Evolutionary conservation across 768 basidiomycete species (phyloP).

Genomic region (Hygrocybe punicea): DNA sequence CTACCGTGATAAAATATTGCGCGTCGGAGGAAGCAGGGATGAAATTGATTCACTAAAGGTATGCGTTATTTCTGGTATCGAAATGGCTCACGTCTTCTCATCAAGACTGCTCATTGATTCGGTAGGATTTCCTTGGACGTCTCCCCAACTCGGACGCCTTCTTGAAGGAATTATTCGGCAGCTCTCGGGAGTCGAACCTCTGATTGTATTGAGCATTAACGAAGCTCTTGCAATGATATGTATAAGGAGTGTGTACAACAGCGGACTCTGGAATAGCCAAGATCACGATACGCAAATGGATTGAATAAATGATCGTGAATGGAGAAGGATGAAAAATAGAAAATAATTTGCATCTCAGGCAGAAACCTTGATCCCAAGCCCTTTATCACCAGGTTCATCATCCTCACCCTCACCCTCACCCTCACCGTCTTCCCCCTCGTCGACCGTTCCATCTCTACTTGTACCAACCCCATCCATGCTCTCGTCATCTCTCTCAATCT

Average conservation of each 20-base stretch:
- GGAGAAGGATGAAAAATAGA: background rate
- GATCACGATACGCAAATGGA: background rate
- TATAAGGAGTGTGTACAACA: too few species aligned
- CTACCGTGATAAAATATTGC: conserved; percentile 75
- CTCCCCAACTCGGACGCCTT: conserved; percentile 75
- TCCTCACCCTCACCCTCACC: conserved; percentile 21
- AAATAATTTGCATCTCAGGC: conserved; percentile 13
- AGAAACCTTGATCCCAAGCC: conserved; percentile 32
- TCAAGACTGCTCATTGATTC: background rate
- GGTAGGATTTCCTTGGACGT: conserved; percentile 73
- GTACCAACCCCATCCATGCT: conserved; percentile 39
- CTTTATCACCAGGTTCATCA: conserved; percentile 14
- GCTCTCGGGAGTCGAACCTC: conserved; percentile 33
- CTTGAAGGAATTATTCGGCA: conserved; percentile 59
- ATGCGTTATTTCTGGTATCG: conserved; percentile 5
- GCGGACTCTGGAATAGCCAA: too few species aligned
- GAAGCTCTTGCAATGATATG: too few species aligned
- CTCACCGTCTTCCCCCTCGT: conserved; percentile 16
- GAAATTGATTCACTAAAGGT: conserved; percentile 79
- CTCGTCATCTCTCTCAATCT: conserved; percentile 68
- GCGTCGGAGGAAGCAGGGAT: conserved; percentile 72
- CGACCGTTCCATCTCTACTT: conserved; percentile 28
- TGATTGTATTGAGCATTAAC: conserved; percentile 10
- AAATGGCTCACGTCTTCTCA: background rate
- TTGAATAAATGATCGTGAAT: background rate